Base-by-base conservation (phyloP, 805 yeast species). In the Saccharomyces jurei region DNA sequence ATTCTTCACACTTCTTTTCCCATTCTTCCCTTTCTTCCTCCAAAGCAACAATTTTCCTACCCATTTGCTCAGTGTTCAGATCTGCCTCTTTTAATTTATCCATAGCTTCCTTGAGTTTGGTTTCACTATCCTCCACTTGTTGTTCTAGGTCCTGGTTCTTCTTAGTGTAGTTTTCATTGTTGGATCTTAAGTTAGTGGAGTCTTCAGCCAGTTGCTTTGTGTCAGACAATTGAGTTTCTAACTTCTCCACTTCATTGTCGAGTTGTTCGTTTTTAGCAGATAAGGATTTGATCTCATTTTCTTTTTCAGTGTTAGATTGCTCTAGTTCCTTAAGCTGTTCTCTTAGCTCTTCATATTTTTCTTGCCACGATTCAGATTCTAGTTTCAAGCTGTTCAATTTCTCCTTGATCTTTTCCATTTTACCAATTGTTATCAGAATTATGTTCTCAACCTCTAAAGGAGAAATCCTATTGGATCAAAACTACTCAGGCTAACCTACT, bases 301-400 rank as follows among this genome's bases (percentile, higher is more conserved):
- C 99, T 77, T 91, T 91, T 63, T 89, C 92, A 63, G 88, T 78
- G 70, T 81, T 81, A 69, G 89, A 96, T 77, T 92, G 97, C 74
- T 92, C 98, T 73, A 92, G 80, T 69, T 80, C 86, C 80, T 91
- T 94, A 76, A 87, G 83, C 72, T 84, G 84, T 60, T 79, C 83
- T 58, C 83, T 75, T 66, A 87, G 81, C 66, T 88, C 96, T 69
- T 94, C 99, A 58, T 94, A 85, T 79, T 90, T 89, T 73, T 89
- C 97, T 78, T 92, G 97, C 89, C 99, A 95, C 66, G 86, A 79
- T 78, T 94, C 99, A 63, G 96, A 92, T 71, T 94, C 98, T 67
- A 88, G 79, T 77, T 92, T 91, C 74, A 94, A 83, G 75, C 84
- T 84, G 80, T 78, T 85, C 77, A 90, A 78, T 82, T 89, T 90